Evolutionary conservation across 176 grass and related monocot genomes (phyloP).

Genomic region (Cocos nucifera): DNA sequence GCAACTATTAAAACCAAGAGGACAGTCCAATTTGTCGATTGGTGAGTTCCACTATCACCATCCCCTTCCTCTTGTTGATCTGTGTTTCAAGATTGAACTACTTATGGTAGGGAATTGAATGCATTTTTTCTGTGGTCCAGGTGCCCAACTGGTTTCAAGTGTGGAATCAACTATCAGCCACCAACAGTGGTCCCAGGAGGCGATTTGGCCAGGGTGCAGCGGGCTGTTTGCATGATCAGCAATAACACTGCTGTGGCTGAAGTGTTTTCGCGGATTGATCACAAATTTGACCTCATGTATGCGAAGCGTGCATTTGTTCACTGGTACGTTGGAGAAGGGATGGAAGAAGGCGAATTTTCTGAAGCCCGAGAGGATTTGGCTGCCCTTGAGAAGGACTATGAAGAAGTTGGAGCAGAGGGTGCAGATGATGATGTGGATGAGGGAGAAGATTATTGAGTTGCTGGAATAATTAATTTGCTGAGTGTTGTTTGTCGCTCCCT

Average conservation of each 20-base stretch:
- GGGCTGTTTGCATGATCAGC: conserved; percentile 12
- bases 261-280: conserved; percentile 7
- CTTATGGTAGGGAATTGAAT: neutral
- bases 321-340: conserved; percentile 10
- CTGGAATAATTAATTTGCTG: too few species aligned
- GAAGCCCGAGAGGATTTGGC: conserved; percentile 5
- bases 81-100: neutral
- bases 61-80: neutral
- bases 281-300: conserved; percentile 12
- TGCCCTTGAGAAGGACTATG: conserved; percentile 11
- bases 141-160: conserved; percentile 15
- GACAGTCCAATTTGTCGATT: conserved; percentile 7
- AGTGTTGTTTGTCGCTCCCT: too few species aligned
- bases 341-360: conserved; percentile 12
- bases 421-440: conserved; percentile 1
- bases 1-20: conserved; percentile 10
- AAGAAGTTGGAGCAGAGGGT: conserved; percentile 8
- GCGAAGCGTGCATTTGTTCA: conserved; percentile 3
- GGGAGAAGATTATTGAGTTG: conserved; percentile 1
- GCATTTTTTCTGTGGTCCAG: neutral
- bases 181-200: conserved; percentile 5
- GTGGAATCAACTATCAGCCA: conserved; percentile 9
- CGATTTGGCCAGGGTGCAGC: conserved; percentile 10
- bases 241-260: conserved; percentile 8
- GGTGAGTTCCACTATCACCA: neutral